phyloP scores from a whole-genome alignment of 768 basidiomycete genomes.

The Collybia sp. region DNA sequence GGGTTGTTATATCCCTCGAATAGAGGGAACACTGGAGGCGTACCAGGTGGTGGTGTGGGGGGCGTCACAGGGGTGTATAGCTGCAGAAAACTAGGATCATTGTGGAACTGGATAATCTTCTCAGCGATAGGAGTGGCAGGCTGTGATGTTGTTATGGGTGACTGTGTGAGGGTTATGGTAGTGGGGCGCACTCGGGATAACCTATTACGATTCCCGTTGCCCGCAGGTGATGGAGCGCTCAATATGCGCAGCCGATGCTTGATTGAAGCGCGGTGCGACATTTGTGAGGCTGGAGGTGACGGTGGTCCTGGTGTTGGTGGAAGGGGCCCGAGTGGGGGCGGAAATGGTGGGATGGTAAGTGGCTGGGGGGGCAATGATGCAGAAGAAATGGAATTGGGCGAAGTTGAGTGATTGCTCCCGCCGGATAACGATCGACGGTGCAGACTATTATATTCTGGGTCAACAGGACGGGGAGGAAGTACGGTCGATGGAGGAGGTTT shows the following conservation, averaged over 20 bases:
- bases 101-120: conserved; percentile 46
- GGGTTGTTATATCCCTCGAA: conserved; percentile 20
- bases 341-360: conserved; percentile 25
- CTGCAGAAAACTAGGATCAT: conserved; percentile 61
- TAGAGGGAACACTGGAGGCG: conserved; percentile 18
- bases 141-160: conserved; percentile 14
- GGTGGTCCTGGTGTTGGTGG: conserved; percentile 30
- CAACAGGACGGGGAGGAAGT: conserved; percentile 68
- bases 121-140: conserved; percentile 59
- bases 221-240: conserved; percentile 47
- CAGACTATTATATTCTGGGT: conserved; percentile 25
- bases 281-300: conserved; percentile 5
- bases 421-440: conserved; percentile 32
- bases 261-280: conserved; percentile 39
- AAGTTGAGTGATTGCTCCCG: conserved; percentile 18
- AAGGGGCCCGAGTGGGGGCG: conserved; percentile 40
- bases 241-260: conserved; percentile 65
- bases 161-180: conserved; percentile 7
- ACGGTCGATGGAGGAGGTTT: conserved; percentile 56
- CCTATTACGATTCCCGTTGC: conserved; percentile 15
- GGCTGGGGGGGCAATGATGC: conserved; percentile 37
- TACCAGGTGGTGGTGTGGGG: conserved; percentile 20
- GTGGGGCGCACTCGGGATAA: conserved; percentile 6
- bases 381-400: conserved; percentile 24
- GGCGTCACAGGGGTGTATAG: conserved; percentile 43